Evolutionary conservation across 257 asterid species (phyloP).

Genomic region (Nicotiana tabacum): DNA sequence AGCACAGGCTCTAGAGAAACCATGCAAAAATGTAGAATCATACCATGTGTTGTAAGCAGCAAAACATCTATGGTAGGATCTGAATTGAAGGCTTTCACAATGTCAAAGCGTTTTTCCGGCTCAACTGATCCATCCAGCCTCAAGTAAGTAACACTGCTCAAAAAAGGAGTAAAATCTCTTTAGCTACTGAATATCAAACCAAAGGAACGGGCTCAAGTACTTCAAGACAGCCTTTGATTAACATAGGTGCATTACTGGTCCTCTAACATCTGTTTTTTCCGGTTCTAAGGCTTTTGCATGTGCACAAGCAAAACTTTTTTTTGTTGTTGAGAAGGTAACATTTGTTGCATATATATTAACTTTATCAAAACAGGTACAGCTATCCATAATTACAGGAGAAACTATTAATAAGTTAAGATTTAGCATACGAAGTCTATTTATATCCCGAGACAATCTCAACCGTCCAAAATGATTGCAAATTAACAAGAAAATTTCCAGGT

Average conservation of each 20-base stretch:
- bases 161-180: background rate
- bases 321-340: too few relatives aligned
- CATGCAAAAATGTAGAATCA: conserved; percentile 7
- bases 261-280: background rate
- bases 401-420: background rate
- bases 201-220: background rate
- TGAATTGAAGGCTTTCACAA: conserved; percentile 95
- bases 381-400: too few relatives aligned
- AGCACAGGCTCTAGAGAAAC: background rate
- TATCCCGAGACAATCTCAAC: background rate
- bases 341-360: too few relatives aligned
- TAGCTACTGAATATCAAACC: background rate
- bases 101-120: conserved; percentile 92
- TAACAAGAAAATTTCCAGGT: background rate
- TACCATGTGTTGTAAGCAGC: conserved; percentile 97
- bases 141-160: conserved; percentile 80
- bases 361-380: too few relatives aligned
- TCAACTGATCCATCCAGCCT: conserved; percentile 98
- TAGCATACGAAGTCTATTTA: background rate
- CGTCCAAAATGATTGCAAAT: background rate
- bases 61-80: conserved; percentile 97
- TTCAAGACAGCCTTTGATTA: background rate
- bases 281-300: background rate
- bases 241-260: background rate
- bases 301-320: background rate